phyloP scores from a whole-genome alignment of 164 flowering plant species.

The Chimonanthus salicifolius region DNA sequence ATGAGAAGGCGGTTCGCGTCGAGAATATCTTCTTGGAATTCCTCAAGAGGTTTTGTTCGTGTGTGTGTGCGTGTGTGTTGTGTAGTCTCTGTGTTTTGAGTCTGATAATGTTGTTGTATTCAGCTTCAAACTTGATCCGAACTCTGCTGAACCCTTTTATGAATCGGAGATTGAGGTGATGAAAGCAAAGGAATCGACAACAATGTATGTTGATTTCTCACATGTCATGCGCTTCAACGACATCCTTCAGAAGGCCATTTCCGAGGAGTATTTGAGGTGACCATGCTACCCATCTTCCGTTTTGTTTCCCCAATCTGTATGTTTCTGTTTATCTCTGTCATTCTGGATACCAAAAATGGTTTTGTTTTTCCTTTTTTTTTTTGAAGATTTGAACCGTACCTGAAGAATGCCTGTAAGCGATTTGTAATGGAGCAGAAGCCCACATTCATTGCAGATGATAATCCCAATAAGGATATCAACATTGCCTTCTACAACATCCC shows the following conservation, averaged over 20 bases:
- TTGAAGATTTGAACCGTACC: constrained; percentile 66
- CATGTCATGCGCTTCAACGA: constrained; percentile 80
- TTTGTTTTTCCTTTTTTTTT: background rate
- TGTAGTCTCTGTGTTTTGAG: background rate
- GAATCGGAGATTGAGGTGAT: constrained; percentile 71
- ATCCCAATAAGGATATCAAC: constrained; percentile 79
- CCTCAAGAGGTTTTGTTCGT: constrained; percentile 51
- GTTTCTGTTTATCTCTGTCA: background rate
- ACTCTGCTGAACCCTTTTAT: constrained; percentile 42
- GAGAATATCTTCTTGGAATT: constrained; percentile 87
- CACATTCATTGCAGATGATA: constrained; percentile 66
- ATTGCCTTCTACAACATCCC: constrained; percentile 91
- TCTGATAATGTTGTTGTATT: background rate
- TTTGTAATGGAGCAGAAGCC: constrained; percentile 82
- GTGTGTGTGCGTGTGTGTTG: background rate
- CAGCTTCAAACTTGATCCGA: constrained; percentile 46
- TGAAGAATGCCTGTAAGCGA: constrained; percentile 92
- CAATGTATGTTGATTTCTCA: constrained; percentile 94
- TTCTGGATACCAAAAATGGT: background rate
- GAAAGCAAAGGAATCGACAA: constrained; percentile 62
- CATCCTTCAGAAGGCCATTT: constrained; percentile 69
- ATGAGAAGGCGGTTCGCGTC: constrained; percentile 73
- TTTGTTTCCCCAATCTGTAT: background rate
- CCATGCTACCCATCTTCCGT: background rate
- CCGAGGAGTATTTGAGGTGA: constrained; percentile 79